Evolutionary conservation across 805 yeast genomes (phyloP).

Genomic region (Candida wancherniae): DNA sequence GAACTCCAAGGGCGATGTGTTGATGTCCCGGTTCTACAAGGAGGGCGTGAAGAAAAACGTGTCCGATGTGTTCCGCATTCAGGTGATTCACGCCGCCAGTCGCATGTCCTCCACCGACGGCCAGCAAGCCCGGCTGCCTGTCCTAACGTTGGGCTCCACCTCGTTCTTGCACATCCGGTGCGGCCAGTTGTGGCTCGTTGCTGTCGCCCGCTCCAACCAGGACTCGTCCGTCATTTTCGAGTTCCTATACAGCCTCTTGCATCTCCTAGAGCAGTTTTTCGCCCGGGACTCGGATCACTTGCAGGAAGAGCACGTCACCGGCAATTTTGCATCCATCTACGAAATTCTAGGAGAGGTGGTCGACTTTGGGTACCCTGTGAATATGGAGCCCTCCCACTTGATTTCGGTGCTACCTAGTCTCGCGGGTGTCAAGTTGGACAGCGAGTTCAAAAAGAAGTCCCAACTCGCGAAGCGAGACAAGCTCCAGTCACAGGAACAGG

Average conservation of each 20-base stretch:
- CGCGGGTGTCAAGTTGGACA: slow-evolving; percentile 5
- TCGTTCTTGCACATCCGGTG: slow-evolving; percentile 75
- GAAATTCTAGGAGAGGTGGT: slow-evolving; percentile 74
- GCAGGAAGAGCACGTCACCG: slow-evolving; percentile 43
- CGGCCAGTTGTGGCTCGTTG: slow-evolving; percentile 70
- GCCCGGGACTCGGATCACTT: slow-evolving; percentile 16
- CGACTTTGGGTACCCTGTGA: slow-evolving; percentile 75
- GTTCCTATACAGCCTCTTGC: slow-evolving; percentile 60
- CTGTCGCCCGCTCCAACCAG: slow-evolving; percentile 82
- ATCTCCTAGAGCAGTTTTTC: slow-evolving; percentile 39
- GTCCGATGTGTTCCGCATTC: slow-evolving; percentile 86
- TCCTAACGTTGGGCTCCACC: slow-evolving; percentile 84
- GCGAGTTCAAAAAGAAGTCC: slow-evolving; percentile 4
- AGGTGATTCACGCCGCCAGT: slow-evolving; percentile 63
- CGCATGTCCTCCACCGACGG: slow-evolving; percentile 16
- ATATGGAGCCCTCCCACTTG: slow-evolving; percentile 42
- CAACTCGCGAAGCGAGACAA: slow-evolving; percentile 5
- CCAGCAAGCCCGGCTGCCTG: slow-evolving; percentile 34
- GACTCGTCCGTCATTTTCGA: slow-evolving; percentile 81
- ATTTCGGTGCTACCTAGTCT: slow-evolving; percentile 15
- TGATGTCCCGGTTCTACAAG: slow-evolving; percentile 67
- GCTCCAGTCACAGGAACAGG: slow-evolving; percentile 8
- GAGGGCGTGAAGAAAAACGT: slow-evolving; percentile 76
- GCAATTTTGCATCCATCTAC: slow-evolving; percentile 64
- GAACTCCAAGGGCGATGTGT: slow-evolving; percentile 76